Conservation (phyloP, 2,329 filamentous ascomycete genomes). For the Colletotrichum lindemuthianum region DNA sequence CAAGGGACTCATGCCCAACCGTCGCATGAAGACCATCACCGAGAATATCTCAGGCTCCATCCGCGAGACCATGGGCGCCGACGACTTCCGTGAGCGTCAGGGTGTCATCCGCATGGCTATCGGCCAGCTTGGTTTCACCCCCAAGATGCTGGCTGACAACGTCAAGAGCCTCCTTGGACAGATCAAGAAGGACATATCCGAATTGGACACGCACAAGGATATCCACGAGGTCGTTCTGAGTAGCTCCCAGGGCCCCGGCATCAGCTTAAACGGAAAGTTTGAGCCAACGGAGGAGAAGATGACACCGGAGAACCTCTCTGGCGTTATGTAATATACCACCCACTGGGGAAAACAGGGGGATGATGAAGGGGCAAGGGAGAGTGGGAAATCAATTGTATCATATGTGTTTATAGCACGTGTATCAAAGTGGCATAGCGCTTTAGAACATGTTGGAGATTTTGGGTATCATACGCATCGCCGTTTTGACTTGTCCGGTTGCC, state of each 20-base stretch:
- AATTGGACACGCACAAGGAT: conserved; percentile 53
- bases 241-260: conserved; percentile 86
- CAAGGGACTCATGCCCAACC: conserved; percentile 89
- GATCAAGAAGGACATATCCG: conserved; percentile 78
- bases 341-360: background rate
- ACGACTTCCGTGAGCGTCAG: conserved; percentile 85
- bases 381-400: conserved; percentile 46
- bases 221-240: conserved; percentile 78
- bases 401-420: conserved; percentile 45
- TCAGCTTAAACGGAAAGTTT: conserved; percentile 86
- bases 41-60: conserved; percentile 80
- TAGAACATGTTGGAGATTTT: conserved; percentile 35
- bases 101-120: conserved; percentile 91
- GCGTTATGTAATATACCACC: conserved; percentile 58
- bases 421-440: conserved; percentile 32
- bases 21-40: conserved; percentile 89
- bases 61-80: conserved; percentile 83
- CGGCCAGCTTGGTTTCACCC: conserved; percentile 88
- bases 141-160: conserved; percentile 86
- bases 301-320: conserved; percentile 61
- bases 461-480: conserved; percentile 45
- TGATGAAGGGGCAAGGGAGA: background rate
- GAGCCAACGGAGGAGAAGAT: conserved; percentile 68
- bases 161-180: conserved; percentile 79
- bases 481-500: conserved; percentile 33